A percentile compares a stretch with the other conserved stretches of the same genome.
Conservation (phyloP, 768 basidiomycete genomes). For the Auriscalpium vulgare region DNA sequence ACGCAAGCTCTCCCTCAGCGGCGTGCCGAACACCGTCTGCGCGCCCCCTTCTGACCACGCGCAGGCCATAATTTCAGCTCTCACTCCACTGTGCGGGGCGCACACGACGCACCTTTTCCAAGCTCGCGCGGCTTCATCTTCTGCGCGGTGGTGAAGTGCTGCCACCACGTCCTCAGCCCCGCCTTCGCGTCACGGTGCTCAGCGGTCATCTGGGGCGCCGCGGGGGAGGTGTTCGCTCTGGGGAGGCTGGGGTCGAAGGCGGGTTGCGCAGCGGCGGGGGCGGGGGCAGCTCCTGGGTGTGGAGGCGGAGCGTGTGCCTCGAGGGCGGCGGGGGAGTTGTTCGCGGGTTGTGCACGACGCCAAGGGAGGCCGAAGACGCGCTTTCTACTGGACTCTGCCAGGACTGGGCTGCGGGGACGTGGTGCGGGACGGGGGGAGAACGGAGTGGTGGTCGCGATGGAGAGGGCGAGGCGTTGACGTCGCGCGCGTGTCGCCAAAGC, state of each 20-base stretch:
- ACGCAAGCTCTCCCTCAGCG: slow-evolving; percentile 74
- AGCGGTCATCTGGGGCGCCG: slow-evolving; percentile 15
- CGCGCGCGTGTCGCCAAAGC: background rate
- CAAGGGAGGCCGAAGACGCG: background rate
- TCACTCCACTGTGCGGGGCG: background rate
- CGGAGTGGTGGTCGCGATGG: background rate
- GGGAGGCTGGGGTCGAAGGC: background rate
- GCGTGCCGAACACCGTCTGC: slow-evolving; percentile 73
- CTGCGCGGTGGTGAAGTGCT: slow-evolving; percentile 61
- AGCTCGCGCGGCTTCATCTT: slow-evolving; percentile 42
- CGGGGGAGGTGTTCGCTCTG: slow-evolving; percentile 1
- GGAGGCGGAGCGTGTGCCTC: background rate
- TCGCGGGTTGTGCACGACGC: background rate
- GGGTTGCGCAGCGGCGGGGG: background rate
- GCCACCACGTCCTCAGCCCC: slow-evolving; percentile 74
- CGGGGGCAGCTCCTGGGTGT: slow-evolving; percentile 4
- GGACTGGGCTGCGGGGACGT: background rate
- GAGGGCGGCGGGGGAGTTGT: background rate
- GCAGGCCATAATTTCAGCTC: slow-evolving; percentile 9
- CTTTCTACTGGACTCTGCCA: background rate
- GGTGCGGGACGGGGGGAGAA: background rate
- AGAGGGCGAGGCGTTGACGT: background rate
- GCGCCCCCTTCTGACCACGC: slow-evolving; percentile 24
- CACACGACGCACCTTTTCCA: slow-evolving; percentile 30
- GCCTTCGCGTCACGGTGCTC: slow-evolving; percentile 5